Conservation (phyloP, 148 eudicot species). For the Rhododendron mucronatum region DNA sequence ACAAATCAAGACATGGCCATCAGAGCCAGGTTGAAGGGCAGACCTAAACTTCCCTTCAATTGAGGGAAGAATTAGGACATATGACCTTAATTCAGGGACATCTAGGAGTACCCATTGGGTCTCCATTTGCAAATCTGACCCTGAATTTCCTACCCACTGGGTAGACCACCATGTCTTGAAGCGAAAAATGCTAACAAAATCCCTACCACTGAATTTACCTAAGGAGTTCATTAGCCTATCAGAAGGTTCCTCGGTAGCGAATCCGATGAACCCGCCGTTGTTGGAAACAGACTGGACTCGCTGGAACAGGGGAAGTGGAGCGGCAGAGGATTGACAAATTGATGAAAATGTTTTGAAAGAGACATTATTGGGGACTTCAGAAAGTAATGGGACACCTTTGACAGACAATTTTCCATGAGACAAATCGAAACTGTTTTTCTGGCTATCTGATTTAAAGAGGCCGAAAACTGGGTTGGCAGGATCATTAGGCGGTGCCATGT, state of each 20-base stretch:
- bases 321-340: conserved; percentile 35
- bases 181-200: conserved; percentile 61
- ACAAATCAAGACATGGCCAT: conserved; percentile 40
- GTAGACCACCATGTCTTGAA: conserved; percentile 85
- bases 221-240: conserved; percentile 40
- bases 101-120: conserved; percentile 63
- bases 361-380: conserved; percentile 52
- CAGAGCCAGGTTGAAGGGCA: conserved; percentile 48
- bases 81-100: conserved; percentile 49
- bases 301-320: conserved; percentile 37
- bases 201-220: conserved; percentile 43
- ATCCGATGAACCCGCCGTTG: conserved; percentile 61
- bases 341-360: conserved; percentile 43
- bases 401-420: conserved; percentile 43
- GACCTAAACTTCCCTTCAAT: conserved; percentile 56
- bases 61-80: conserved; percentile 46
- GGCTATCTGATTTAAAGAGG: conserved; percentile 10
- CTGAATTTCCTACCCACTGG: conserved; percentile 61
- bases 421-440: conserved; percentile 29
- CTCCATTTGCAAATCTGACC: conserved; percentile 61
- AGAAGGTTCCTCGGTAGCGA: conserved; percentile 35
- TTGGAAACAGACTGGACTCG: conserved; percentile 38
- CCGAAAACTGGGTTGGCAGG: conserved; percentile 18
- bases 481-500: conserved; percentile 61
- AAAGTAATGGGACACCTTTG: conserved; percentile 35